Evolutionary conservation across 441 rosid species (phyloP).

Genomic region (Kokia cookei): DNA sequence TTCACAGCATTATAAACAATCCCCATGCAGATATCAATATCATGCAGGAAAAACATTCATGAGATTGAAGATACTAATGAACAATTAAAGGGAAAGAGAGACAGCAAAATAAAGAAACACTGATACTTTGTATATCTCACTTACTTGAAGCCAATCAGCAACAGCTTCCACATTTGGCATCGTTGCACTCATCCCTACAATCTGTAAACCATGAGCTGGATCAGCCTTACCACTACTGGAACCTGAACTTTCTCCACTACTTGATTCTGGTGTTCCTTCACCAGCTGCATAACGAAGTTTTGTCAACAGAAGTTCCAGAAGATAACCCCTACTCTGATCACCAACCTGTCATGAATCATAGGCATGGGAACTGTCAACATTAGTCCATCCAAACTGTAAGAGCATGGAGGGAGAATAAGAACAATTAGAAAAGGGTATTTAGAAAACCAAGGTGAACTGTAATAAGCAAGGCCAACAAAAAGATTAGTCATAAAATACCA

Average conservation of each 20-base stretch:
- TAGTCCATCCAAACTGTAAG: conserved; percentile 3
- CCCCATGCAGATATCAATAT: neutral
- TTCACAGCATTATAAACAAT: conserved; percentile 3
- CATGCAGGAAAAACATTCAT: neutral
- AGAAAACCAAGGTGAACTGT: neutral
- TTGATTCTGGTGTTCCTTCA: conserved; percentile 78
- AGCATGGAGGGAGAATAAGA: conserved; percentile 8
- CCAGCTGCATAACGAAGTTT: conserved; percentile 99
- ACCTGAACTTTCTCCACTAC: conserved; percentile 88
- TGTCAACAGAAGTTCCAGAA: conserved; percentile 91
- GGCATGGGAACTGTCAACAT: conserved; percentile 13
- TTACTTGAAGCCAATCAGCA: conserved; percentile 99
- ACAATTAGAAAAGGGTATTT: conserved; percentile 11
- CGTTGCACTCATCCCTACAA: conserved; percentile 99
- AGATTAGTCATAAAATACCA: conserved; percentile 51
- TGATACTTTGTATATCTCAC: conserved; percentile 17
- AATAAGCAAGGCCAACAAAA: neutral
- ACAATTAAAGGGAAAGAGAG: conserved; percentile 3
- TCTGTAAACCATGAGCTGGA: conserved; percentile 82
- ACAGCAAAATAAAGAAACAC: neutral
- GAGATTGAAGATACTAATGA: neutral
- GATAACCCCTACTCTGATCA: conserved; percentile 96
- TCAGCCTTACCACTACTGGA: conserved; percentile 76
- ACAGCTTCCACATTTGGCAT: conserved; percentile 99
- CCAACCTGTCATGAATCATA: conserved; percentile 64